These are phyloP conservation scores for Chytriomyces hyalinus DNA, from an alignment of 192 early-diverging fungal species.

Conservation along the genomic window DNA sequence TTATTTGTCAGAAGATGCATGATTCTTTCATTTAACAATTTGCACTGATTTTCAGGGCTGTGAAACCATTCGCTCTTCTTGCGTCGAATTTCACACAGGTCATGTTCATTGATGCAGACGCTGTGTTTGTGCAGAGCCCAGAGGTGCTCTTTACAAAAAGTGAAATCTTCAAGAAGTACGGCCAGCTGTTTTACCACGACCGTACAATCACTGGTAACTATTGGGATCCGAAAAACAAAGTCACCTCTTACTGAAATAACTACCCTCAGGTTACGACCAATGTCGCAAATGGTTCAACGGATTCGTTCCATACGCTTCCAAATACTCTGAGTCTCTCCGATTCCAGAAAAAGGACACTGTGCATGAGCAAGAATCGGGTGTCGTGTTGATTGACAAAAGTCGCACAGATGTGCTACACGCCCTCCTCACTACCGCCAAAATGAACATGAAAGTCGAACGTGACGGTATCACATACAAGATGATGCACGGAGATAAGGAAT, in stretches of 20 bases:
- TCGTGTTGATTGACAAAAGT: conserved; percentile 68
- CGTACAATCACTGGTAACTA: conserved; percentile 48
- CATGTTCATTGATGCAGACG: conserved; percentile 77
- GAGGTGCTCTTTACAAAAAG: conserved; percentile 51
- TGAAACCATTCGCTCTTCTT: conserved; percentile 72
- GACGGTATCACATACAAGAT: conserved; percentile 25
- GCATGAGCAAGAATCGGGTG: conserved; percentile 71
- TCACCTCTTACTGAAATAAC: conserved; percentile 43
- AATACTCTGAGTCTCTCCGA: conserved; percentile 48
- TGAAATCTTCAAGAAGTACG: conserved; percentile 51
- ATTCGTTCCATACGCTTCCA: conserved; percentile 54
- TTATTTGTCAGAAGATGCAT: conserved; percentile 71
- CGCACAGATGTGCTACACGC: conserved; percentile 49
- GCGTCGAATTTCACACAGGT: conserved; percentile 63
- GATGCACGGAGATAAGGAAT: conserved; percentile 28
- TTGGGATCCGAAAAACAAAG: conserved; percentile 29
- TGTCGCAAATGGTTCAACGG: conserved; percentile 61
- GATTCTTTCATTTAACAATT: conserved; percentile 58
- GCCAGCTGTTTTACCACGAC: conserved; percentile 63
- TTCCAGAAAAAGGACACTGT: conserved; percentile 47
- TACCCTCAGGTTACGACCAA: conserved; percentile 46
- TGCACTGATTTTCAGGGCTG: conserved; percentile 31
- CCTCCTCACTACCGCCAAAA: conserved; percentile 57
- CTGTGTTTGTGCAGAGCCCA: conserved; percentile 66
- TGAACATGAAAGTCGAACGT: conserved; percentile 49